These are phyloP conservation scores for Arthroderma sp. DNA, from an alignment of 2,329 filamentous ascomycete genomes.

Conservation along the genomic window DNA sequence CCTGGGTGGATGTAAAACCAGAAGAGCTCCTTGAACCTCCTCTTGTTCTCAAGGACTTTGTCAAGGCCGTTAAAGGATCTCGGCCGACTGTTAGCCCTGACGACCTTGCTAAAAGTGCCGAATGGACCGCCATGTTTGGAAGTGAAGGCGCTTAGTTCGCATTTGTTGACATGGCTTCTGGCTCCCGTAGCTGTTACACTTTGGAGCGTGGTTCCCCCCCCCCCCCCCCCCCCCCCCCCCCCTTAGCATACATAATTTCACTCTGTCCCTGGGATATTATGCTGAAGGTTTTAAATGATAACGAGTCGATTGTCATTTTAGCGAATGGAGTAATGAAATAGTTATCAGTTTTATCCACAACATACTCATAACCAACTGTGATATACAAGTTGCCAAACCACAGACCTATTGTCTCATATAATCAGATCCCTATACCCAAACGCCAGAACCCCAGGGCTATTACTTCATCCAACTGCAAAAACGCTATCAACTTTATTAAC, in stretches of 20 bases:
- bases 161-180: background rate
- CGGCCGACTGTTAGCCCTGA: slow-evolving; percentile 81
- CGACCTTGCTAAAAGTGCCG: slow-evolving; percentile 70
- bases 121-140: slow-evolving; percentile 95
- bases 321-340: slow-evolving; percentile 6
- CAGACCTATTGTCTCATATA: background rate
- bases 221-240: background rate
- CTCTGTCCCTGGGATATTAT: slow-evolving; percentile 9
- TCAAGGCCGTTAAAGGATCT: slow-evolving; percentile 78
- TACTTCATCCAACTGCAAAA: background rate
- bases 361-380: background rate
- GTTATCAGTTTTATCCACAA: background rate
- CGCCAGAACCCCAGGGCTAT: background rate
- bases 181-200: background rate
- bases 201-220: background rate
- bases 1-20: slow-evolving; percentile 74
- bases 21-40: slow-evolving; percentile 78
- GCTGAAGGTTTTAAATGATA: background rate
- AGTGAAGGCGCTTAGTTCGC: slow-evolving; percentile 59
- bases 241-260: background rate
- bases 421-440: background rate
- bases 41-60: slow-evolving; percentile 79
- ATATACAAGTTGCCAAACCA: background rate
- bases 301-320: slow-evolving; percentile 15
- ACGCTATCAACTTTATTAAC: background rate